These are phyloP conservation scores for Murraya paniculata DNA, from an alignment of 345 rosid genomes.

Conservation along the genomic window DNA sequence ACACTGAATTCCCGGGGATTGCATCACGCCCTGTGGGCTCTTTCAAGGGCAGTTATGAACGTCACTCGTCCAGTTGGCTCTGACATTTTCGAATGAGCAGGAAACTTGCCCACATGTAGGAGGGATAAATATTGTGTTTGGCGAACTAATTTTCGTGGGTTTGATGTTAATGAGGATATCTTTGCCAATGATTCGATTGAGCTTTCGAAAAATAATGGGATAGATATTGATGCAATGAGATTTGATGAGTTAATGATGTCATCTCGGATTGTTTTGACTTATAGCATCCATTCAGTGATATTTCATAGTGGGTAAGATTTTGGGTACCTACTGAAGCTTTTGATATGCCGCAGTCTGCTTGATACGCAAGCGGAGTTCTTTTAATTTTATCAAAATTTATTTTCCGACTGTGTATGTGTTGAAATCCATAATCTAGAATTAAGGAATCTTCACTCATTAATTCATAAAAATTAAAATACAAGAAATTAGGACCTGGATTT, in stretches of 20 bases:
- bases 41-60: too few relatives aligned
- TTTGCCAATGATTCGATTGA: constrained; percentile 69
- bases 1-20: too few relatives aligned
- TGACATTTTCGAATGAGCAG: too few relatives aligned
- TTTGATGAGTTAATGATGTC: constrained; percentile 82
- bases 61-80: too few relatives aligned
- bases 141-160: constrained; percentile 83
- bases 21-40: too few relatives aligned
- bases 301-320: constrained; percentile 16
- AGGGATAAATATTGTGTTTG: constrained; percentile 67
- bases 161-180: constrained; percentile 53
- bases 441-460: too few relatives aligned
- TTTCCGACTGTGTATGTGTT: constrained; percentile 50
- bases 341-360: constrained; percentile 61
- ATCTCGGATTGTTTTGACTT: constrained; percentile 75
- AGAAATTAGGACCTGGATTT: too few relatives aligned
- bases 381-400: constrained; percentile 49
- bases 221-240: constrained; percentile 39
- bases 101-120: constrained; percentile 34
- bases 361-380: constrained; percentile 54
- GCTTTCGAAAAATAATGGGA: constrained; percentile 52
- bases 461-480: too few relatives aligned
- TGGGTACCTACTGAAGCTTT: constrained; percentile 52
- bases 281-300: constrained; percentile 74
- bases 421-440: too few relatives aligned